These are phyloP conservation scores for Saturnispora bothae DNA, from an alignment of 805 yeast species.

Conservation along the genomic window DNA sequence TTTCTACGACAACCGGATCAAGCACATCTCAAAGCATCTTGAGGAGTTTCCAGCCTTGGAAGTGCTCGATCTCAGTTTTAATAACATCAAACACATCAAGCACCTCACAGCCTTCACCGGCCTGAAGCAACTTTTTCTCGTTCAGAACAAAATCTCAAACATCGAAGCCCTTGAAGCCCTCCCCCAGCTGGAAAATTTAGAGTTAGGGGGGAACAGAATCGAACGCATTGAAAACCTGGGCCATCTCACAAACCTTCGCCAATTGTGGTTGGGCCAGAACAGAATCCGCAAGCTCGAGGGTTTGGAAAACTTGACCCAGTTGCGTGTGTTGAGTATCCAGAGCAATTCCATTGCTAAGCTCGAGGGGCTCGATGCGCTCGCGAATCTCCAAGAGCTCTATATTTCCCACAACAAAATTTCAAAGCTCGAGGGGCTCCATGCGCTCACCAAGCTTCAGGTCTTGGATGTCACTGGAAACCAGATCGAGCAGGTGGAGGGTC, in stretches of 20 bases:
- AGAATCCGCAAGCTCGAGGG: constrained; percentile 56
- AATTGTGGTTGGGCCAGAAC: constrained; percentile 92
- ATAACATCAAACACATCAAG: constrained; percentile 77
- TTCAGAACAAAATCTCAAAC: constrained; percentile 73
- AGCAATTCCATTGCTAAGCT: constrained; percentile 69
- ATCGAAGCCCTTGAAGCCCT: constrained; percentile 58
- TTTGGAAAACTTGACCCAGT: constrained; percentile 44
- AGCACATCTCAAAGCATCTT: constrained; percentile 68
- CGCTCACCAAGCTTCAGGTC: constrained; percentile 53
- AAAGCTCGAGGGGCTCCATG: constrained; percentile 68
- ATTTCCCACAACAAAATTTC: constrained; percentile 74
- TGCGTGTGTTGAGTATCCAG: constrained; percentile 78
- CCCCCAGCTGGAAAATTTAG: constrained; percentile 53
- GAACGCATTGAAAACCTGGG: constrained; percentile 48
- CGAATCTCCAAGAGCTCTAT: constrained; percentile 74
- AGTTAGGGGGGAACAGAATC: constrained; percentile 83
- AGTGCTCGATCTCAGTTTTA: constrained; percentile 76
- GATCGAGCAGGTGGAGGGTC: constrained; percentile 48
- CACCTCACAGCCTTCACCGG: constrained; percentile 54
- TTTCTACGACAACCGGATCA: constrained; percentile 83
- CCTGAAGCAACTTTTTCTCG: constrained; percentile 66
- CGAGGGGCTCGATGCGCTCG: constrained; percentile 69
- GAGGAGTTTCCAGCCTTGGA: constrained; percentile 47
- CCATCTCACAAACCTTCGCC: constrained; percentile 45
- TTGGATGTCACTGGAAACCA: constrained; percentile 76